A percentile compares a stretch with the other conserved stretches of the same genome.
Evolutionary conservation across 768 basidiomycete species (phyloP).

Genomic region (Trametes punicea): DNA sequence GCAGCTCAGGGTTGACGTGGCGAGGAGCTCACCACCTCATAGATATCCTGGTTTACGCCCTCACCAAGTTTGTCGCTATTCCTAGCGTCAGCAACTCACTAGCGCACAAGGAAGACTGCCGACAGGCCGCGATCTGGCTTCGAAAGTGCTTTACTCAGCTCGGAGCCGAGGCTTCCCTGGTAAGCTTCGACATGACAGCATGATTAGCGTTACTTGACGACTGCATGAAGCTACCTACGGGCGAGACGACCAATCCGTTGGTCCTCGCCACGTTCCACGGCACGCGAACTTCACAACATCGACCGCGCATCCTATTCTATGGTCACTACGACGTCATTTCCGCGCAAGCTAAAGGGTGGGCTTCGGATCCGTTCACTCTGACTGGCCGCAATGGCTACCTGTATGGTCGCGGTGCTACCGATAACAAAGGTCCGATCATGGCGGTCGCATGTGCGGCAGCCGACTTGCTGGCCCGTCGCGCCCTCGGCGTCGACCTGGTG

Average conservation of each 20-base stretch:
- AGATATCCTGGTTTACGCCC: constrained; percentile 76
- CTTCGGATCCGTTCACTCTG: constrained; percentile 78
- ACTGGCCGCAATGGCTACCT: constrained; percentile 84
- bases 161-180: constrained; percentile 78
- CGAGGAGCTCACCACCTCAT: not conserved
- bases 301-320: constrained; percentile 82
- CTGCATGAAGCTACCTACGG: constrained; percentile 61
- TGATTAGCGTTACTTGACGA: not conserved
- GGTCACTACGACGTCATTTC: constrained; percentile 98
- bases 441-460: constrained; percentile 90
- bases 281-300: constrained; percentile 42
- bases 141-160: constrained; percentile 85
- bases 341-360: constrained; percentile 73
- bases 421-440: constrained; percentile 94
- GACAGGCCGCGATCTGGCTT: constrained; percentile 92
- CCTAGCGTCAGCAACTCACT: constrained; percentile 77
- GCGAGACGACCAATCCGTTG: constrained; percentile 77
- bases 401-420: constrained; percentile 88
- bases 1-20: not conserved
- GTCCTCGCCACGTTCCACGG: constrained; percentile 88
- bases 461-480: constrained; percentile 64
- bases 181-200: constrained; percentile 34
- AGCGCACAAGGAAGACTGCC: constrained; percentile 76
- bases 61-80: constrained; percentile 84
- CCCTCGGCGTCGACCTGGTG: constrained; percentile 82